Conservation (phyloP, 352 stramenopile species). For the Nothophytophthora sp. region DNA sequence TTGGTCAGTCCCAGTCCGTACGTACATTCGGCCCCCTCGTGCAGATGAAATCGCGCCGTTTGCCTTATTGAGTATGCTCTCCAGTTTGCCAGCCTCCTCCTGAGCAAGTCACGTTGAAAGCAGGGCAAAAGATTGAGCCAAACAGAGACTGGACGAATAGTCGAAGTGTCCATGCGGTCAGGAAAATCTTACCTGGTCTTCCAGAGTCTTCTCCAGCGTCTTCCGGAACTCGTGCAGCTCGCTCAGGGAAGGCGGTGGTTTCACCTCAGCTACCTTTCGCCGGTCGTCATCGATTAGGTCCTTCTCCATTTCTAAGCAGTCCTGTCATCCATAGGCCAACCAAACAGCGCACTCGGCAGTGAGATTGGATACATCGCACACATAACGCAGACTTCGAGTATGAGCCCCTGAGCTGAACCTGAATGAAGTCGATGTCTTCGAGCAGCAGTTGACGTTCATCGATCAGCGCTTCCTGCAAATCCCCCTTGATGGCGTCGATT, state of each 20-base stretch:
- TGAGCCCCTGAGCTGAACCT: conserved; percentile 30
- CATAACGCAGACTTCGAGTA: too few relatives aligned
- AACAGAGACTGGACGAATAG: too few relatives aligned
- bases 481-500: conserved; percentile 69
- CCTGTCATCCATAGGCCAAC: conserved; percentile 20
- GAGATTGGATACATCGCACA: too few relatives aligned
- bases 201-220: conserved; percentile 60
- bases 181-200: conserved; percentile 44
- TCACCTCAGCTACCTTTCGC: conserved; percentile 33
- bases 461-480: conserved; percentile 53
- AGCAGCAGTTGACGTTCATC: conserved; percentile 67
- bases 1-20: background rate
- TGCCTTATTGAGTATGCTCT: conserved; percentile 43
- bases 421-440: conserved; percentile 86
- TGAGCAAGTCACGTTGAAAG: conserved; percentile 7
- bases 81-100: conserved; percentile 35
- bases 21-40: conserved; percentile 26
- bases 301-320: conserved; percentile 86
- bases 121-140: too few relatives aligned
- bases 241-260: conserved; percentile 52
- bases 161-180: background rate
- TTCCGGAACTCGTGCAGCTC: conserved; percentile 65
- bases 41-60: conserved; percentile 14
- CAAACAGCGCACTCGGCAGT: background rate
- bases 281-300: conserved; percentile 80